These are phyloP conservation scores for Sphagnum contortum DNA, from an alignment of 225 moss, liverwort and hornwort species.

Conservation along the genomic window DNA sequence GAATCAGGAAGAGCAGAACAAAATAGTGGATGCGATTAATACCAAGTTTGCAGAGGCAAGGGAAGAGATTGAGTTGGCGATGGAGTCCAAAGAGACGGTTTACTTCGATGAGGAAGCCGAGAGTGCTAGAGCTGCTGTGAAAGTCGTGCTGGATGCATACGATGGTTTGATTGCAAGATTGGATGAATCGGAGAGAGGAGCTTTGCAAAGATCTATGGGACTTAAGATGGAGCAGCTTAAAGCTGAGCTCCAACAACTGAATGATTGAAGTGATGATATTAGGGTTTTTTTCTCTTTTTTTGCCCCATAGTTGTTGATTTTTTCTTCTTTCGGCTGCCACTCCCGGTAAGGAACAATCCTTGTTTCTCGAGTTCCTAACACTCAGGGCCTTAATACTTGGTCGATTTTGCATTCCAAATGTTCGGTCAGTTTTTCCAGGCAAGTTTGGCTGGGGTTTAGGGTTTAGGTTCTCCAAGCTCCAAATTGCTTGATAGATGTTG, in stretches of 20 bases:
- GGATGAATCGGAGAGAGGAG: slow-evolving; percentile 32
- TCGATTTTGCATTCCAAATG: too few species aligned
- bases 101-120: slow-evolving; percentile 59
- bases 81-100: slow-evolving; percentile 58
- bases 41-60: slow-evolving; percentile 57
- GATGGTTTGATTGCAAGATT: slow-evolving; percentile 37
- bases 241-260: slow-evolving; percentile 54
- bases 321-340: too few species aligned
- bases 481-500: too few species aligned
- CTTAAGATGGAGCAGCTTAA: slow-evolving; percentile 65
- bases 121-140: slow-evolving; percentile 46
- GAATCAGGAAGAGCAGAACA: slow-evolving; percentile 33
- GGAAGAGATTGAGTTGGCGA: slow-evolving; percentile 57
- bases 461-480: too few species aligned
- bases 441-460: too few species aligned
- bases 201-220: slow-evolving; percentile 61
- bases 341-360: too few species aligned
- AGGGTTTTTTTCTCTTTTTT: too few species aligned
- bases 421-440: too few species aligned
- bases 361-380: too few species aligned
- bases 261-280: slow-evolving; percentile 10
- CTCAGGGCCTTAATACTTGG: too few species aligned
- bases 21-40: slow-evolving; percentile 52
- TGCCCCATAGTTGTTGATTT: too few species aligned
- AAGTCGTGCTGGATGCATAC: slow-evolving; percentile 35